Base-by-base conservation (phyloP, 2,329 filamentous ascomycete genomes). In the Penicillium sp. region DNA sequence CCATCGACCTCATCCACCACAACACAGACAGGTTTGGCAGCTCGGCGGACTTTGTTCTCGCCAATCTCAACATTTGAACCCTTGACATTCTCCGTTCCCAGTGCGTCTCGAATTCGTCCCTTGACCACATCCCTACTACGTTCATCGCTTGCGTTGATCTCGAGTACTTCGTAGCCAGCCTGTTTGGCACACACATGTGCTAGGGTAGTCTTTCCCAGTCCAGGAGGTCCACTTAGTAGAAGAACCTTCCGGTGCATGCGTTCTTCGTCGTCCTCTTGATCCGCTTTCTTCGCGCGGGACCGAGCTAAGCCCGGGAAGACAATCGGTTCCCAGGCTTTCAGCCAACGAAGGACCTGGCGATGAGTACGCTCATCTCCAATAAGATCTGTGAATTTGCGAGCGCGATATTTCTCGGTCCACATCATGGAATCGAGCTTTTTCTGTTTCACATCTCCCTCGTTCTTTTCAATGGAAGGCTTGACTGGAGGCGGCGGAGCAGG, bases 401-500 rank as follows among this genome's bases (percentile, higher is more conserved):
- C 94, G 33, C 94, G 87, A 70, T 99, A 99, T 71, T 99, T 99
- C 70, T 99, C 94, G 0, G 93, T 96, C 94, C 94, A 99, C 69
- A 99, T 74, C 51, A 64, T 67, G 41, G 66, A 66, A 27, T 69
- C 58, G n/a, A 67, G 42, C 49, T 74, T 73, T 31, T 70, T 69
- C 44, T 63, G 60, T 42, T 52, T 63, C 40, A 47, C 67, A 56
- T 65, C 58, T 25, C 52, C 41, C 15, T 55, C 45, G 15, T 59
- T 57, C 1, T 55, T 50, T 60, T 79, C 75, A 23, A 74, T 68
- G 2, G 70, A 74, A 42, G 63, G 64, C 42, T 70, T 65, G 14
- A 74, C 61, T 22, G 52, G 53, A 4, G 33, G 26, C 14, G 60
- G 54, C 12, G 37, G 44, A 27, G 27, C 2, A 6, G 62, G 56